These are phyloP conservation scores for Coemansia sp. DNA, from an alignment of 192 early-diverging fungal species.

Conservation along the genomic window DNA sequence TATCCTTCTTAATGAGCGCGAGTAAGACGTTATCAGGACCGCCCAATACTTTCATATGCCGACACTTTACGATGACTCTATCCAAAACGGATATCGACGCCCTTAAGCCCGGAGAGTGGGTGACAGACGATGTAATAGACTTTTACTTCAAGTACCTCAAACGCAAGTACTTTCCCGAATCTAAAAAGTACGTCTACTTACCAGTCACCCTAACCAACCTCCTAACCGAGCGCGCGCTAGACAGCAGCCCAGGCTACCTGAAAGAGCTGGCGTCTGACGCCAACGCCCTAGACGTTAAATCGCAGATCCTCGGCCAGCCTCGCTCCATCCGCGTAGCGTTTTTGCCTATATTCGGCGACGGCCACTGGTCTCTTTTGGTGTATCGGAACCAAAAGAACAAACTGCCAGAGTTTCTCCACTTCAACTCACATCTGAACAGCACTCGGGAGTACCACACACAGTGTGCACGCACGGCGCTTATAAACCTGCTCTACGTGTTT, in stretches of 20 bases:
- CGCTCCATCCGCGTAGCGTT: conserved; percentile 39
- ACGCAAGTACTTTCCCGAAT: conserved; percentile 39
- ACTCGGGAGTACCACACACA: conserved; percentile 47
- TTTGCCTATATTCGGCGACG: conserved; percentile 50
- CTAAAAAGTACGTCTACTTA: conserved; percentile 47
- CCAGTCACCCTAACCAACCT: conserved; percentile 41
- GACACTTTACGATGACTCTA: conserved; percentile 39
- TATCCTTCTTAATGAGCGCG: background rate
- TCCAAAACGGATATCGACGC: conserved; percentile 41
- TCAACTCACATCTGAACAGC: conserved; percentile 48
- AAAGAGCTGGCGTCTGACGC: conserved; percentile 37
- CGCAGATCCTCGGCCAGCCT: conserved; percentile 37
- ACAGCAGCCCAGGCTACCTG: conserved; percentile 25
- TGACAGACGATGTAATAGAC: conserved; percentile 51
- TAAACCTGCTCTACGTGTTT: conserved; percentile 46
- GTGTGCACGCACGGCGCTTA: conserved; percentile 45
- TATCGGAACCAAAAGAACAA: conserved; percentile 25
- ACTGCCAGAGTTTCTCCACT: conserved; percentile 50
- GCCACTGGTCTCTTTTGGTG: conserved; percentile 48
- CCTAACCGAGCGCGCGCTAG: conserved; percentile 38
- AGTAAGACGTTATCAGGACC: background rate
- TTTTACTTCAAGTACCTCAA: conserved; percentile 49
- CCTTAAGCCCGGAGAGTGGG: conserved; percentile 43
- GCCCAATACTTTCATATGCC: conserved; percentile 12
- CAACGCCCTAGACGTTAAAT: conserved; percentile 35